Evolutionary conservation across 495 filamentous ascomycete species (phyloP), one percentile per base, ranked within the genome.

Genomic region (Sporormia fimetaria): DNA sequence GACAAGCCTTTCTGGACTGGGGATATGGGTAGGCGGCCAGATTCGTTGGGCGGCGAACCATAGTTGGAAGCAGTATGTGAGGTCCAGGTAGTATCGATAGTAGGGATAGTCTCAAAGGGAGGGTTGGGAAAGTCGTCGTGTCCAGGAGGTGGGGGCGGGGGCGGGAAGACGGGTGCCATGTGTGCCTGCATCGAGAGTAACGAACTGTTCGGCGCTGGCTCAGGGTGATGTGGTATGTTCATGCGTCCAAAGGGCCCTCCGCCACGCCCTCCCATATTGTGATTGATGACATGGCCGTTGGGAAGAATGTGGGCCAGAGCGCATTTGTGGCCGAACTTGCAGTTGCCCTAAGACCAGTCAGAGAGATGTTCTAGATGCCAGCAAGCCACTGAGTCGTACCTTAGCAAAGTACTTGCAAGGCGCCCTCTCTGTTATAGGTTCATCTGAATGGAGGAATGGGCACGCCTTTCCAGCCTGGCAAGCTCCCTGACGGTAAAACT

Each of bases 381-480:
- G 37, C 3, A 11, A 8, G 21, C 4, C 7, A 5, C 17, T 7
- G n/a, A 16, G 25, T 14, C 75, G 52, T 69, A 94, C 88, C 79
- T 95, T 98, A 45, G 84, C 76, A 51, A 96, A 98, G 64, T 96
- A 98, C 66, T 96, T 96, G 75, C 90, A 98, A 17, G 81, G 79
- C 30, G 87, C 79, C 45, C 78, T 83, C 44, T 92, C 85, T 21
- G 76, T 70, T 16, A 84, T 70, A 15, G 77, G 64, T 59, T 88
- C 80, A 44, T 81, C 74, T 31, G 87, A 87, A 65, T 98, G 90
- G 44, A 86, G 81, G 65, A 96, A 98, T 26, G 90, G 90, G 65
- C 90, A 98, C 31, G 87, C 83, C 57, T 81, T 81, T 49, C 90
- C 90, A 33, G 90, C 90, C 71, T 95, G 88, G 63, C 90, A 98